Evolutionary conservation across 2,329 filamentous ascomycete species (phyloP), one percentile per base, ranked within the genome.

Genomic region (Emergomyces pasteurianus): DNA sequence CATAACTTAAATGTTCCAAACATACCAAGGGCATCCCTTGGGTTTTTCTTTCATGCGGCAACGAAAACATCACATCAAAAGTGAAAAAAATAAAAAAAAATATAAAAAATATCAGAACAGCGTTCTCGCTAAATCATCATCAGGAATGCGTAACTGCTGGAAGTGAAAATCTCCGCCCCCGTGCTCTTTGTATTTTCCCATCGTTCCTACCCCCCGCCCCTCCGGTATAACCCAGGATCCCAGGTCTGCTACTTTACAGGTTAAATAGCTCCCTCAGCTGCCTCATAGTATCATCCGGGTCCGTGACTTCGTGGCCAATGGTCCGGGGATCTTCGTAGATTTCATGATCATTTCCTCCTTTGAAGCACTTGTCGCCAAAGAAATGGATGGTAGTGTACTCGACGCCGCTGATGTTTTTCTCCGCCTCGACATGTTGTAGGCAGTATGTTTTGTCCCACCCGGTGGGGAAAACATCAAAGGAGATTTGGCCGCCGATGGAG

Each of bases 361-460:
- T 77, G 72, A 85, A 86, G 31, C 89, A 89, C 86, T 97, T 99
- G 82, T 99, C 94, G 66, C 94, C 94, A 70, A 97, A 99, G 83
- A 97, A 97, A 81, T 97, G 94, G 68, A 97, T 88, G 52, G 84
- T 92, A 67, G 85, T 89, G 81, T 92, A 97, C 28, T 86, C 78
- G 56, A 75, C 66, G 4, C 78, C 78, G 8, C 73, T 73, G 65
- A 95, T 79, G 64, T 87, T 86, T 70, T 84, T 86, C 75, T 96
- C 92, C 65, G 82, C 82, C 78, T 94, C 90, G 64, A 97, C 80
- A 76, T 96, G 92, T 68, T 84, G 80, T 67, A 97, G 81, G 79
- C 92, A 96, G 82, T 96, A 99, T 10, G 90, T 96, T 86, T 97
- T 99, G 79, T 99, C 94, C 94, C 94, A 99, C 71, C 94, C 94